A percentile compares a stretch with the other conserved stretches of the same genome.
Evolutionary conservation across 2,329 filamentous ascomycete genomes (phyloP).

Genomic region (Rachicladosporium sp.): DNA sequence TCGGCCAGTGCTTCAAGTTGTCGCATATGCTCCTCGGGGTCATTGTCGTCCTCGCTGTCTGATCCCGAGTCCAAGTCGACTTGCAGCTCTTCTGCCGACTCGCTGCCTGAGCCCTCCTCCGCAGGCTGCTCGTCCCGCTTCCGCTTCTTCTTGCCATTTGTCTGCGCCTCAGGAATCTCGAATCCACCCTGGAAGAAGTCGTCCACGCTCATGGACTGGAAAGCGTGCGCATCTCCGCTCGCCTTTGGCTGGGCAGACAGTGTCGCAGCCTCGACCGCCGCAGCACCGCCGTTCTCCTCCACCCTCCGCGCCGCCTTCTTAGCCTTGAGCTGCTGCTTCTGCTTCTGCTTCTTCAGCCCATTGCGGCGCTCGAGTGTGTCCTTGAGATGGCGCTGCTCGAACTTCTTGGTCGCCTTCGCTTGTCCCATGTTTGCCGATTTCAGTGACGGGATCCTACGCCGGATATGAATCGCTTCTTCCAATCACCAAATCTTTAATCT

Average conservation of each 20-base stretch:
- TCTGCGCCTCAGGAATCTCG: conserved; percentile 58
- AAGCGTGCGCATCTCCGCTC: conserved; percentile 40
- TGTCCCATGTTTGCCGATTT: conserved; percentile 44
- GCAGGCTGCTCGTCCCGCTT: conserved; percentile 30
- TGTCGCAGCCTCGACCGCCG: conserved; percentile 23
- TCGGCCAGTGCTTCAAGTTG: conserved; percentile 78
- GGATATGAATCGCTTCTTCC: no score
- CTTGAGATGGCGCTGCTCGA: conserved; percentile 85
- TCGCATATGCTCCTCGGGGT: conserved; percentile 64
- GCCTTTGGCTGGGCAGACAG: conserved; percentile 30
- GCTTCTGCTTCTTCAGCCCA: conserved; percentile 78
- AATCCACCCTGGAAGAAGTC: conserved; percentile 95
- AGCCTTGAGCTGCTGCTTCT: conserved; percentile 67
- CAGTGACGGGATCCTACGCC: no score
- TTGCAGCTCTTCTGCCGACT: conserved; percentile 24
- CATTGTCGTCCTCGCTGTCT: conserved; percentile 42
- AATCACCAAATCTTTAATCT: no score
- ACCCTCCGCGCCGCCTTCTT: conserved; percentile 61
- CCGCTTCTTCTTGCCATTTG: conserved; percentile 56
- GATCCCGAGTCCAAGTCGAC: conserved; percentile 34
- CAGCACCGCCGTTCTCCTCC: conserved; percentile 39
- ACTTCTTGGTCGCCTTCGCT: conserved; percentile 80
- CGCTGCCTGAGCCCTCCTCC: conserved; percentile 14
- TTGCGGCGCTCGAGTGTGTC: conserved; percentile 82
- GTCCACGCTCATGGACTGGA: conserved; percentile 80